phyloP scores from a whole-genome alignment of 129 eudicot species.

The Tagetes patula region DNA sequence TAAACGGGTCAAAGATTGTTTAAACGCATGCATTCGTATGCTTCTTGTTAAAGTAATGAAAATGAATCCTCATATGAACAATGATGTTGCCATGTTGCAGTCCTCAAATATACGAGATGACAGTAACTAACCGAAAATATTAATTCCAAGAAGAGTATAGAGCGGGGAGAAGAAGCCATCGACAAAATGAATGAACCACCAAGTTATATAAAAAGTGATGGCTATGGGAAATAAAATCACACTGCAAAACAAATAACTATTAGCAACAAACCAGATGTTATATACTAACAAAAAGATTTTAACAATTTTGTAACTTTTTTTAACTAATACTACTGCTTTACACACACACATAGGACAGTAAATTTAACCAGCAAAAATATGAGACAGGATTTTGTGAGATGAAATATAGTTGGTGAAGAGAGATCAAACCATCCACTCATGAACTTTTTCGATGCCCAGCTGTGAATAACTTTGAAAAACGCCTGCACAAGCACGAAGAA shows the following conservation, averaged over 20 bases:
- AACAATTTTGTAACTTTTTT: background rate
- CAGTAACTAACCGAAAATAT: constrained; percentile 63
- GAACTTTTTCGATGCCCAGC: constrained; percentile 86
- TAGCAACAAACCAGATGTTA: background rate
- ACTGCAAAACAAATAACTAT: constrained; percentile 50
- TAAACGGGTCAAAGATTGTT: background rate
- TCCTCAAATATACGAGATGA: background rate
- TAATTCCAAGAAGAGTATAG: constrained; percentile 62
- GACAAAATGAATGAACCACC: constrained; percentile 86
- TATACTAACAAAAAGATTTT: background rate
- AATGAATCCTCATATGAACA: background rate
- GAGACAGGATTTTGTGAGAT: background rate
- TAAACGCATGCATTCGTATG: background rate
- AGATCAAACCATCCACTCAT: constrained; percentile 77
- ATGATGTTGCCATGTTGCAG: background rate
- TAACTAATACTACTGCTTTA: background rate
- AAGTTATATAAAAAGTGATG: constrained; percentile 67
- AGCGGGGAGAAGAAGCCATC: constrained; percentile 80
- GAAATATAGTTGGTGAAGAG: constrained; percentile 8
- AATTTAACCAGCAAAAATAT: background rate
- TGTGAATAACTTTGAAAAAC: constrained; percentile 55
- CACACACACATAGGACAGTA: background rate
- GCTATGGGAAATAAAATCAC: constrained; percentile 74
- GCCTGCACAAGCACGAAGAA: constrained; percentile 52
- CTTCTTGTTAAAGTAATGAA: background rate